These are phyloP conservation scores for Synchytrium microbalum DNA, from an alignment of 371 early-diverging fungal genomes.

Conservation along the genomic window DNA sequence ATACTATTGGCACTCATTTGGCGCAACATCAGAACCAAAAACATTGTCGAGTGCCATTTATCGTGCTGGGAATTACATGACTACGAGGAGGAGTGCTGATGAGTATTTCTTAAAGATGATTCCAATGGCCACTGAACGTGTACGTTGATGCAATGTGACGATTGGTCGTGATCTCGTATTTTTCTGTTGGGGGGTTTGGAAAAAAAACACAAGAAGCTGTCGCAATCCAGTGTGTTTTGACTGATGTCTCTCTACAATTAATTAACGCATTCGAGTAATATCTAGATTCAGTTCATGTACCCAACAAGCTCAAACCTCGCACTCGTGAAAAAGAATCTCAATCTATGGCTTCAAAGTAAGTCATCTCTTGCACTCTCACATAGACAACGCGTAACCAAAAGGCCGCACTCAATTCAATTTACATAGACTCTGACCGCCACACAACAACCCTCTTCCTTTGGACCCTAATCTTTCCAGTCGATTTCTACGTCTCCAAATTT, in stretches of 20 bases:
- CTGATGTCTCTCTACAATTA: background rate
- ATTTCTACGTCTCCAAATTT: slow-evolving; percentile 31
- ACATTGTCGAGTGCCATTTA: slow-evolving; percentile 9
- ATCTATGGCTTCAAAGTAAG: slow-evolving; percentile 15
- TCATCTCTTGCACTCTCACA: no score
- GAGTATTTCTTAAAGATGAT: slow-evolving; percentile 39
- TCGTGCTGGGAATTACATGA: slow-evolving; percentile 18
- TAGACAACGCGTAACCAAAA: no score
- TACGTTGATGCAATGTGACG: slow-evolving; percentile 7
- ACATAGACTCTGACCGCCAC: background rate
- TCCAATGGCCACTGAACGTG: slow-evolving; percentile 21
- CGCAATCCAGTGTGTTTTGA: background rate
- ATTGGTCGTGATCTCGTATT: no score
- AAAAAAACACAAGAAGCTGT: no score
- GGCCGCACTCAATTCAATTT: no score
- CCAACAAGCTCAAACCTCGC: slow-evolving; percentile 20
- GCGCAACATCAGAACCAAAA: slow-evolving; percentile 1
- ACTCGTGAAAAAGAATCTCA: slow-evolving; percentile 19
- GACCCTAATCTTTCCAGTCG: slow-evolving; percentile 22
- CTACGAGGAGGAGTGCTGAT: slow-evolving; percentile 30
- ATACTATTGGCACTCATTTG: slow-evolving; percentile 24
- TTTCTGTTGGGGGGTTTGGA: no score
- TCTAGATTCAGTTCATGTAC: slow-evolving; percentile 33
- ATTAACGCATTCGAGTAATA: slow-evolving; percentile 2
- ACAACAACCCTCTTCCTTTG: slow-evolving; percentile 19